Evolutionary conservation across 202 grass and related monocot genomes (phyloP), one percentile per base, ranked within the genome.

Genomic region (Dendrocalamus latiflorus): DNA sequence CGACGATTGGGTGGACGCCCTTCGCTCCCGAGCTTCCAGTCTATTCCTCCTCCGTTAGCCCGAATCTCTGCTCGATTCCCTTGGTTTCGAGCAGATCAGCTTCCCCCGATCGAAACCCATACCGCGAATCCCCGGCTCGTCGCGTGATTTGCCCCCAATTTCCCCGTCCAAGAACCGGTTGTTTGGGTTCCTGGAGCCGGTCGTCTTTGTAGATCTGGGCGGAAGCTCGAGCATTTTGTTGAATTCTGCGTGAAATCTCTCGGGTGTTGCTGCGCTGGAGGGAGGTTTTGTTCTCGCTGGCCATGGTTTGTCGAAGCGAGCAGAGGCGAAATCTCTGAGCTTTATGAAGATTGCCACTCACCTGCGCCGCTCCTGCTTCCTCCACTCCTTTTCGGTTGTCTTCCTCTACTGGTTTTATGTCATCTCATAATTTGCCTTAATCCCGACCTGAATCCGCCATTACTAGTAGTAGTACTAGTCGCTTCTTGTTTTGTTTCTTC

Each of bases 361-460:
- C 79, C 88, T 93, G 63, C 86, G 89, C 69, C 92, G 95, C 14
- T 76, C 84, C 73, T 91, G 90, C 84, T 93, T 94, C 86, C 90
- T 94, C 61, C 90, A 93, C 50, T 98, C 95, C 82, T 98, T 94
- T 90, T 98, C 95, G 0, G 86, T 93, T 38, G 92, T 91, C 28
- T 92, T 97, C 92, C 95, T 97, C 37, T 97, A 93, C 95, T 94
- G 91, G 88, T 94, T 94, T 86, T 98, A 94, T 86, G 88, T 98
- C 78, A 94, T 98, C 25, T 94, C 92, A 89, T 94, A 90, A 94
- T 69, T 80, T 68, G 58, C 43, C 60, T 11, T 34, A 50, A 55
- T 38, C 38, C 22, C 16, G 25, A 7, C 77, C 58, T 63, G 37
- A n/a, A 85, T 87, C 78, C 67, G 24, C 68, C 38, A 62, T 75